phyloP scores from a whole-genome alignment of 495 filamentous ascomycete species.

The Neurospora pannonica region DNA sequence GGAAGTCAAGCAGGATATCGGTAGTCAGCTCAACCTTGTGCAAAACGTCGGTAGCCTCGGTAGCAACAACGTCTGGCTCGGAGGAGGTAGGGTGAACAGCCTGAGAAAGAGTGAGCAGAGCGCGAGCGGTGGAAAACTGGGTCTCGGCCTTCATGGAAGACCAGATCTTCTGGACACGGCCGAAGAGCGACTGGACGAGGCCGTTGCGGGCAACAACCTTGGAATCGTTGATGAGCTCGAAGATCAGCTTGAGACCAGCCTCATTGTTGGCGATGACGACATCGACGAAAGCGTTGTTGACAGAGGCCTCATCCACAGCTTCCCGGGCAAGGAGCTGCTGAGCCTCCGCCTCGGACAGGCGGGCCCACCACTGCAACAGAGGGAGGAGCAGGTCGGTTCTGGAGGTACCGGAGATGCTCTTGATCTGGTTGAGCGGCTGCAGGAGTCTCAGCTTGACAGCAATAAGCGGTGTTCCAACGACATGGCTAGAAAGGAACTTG shows the following conservation, averaged over 20 bases:
- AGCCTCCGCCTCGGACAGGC: slow-evolving; percentile 32
- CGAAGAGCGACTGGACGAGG: slow-evolving; percentile 52
- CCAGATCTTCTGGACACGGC: slow-evolving; percentile 62
- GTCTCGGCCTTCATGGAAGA: slow-evolving; percentile 53
- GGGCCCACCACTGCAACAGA: slow-evolving; percentile 55
- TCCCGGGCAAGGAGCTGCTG: slow-evolving; percentile 36
- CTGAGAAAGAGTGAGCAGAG: slow-evolving; percentile 43
- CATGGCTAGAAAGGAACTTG: slow-evolving; percentile 67
- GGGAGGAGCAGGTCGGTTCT: slow-evolving; percentile 64
- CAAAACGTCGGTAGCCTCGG: slow-evolving; percentile 57
- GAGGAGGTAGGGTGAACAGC: slow-evolving; percentile 9
- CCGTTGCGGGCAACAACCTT: slow-evolving; percentile 32
- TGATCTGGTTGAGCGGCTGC: slow-evolving; percentile 56
- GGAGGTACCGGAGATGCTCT: slow-evolving; percentile 55
- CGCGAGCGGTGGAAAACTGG: slow-evolving; percentile 48
- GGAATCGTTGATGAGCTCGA: slow-evolving; percentile 41
- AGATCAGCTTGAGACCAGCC: slow-evolving; percentile 54
- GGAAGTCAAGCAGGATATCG: slow-evolving; percentile 54
- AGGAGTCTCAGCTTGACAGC: slow-evolving; percentile 60
- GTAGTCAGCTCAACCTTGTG: slow-evolving; percentile 59
- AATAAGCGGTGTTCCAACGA: slow-evolving; percentile 54
- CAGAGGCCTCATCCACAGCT: slow-evolving; percentile 45
- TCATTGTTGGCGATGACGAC: slow-evolving; percentile 58
- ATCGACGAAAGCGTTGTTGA: slow-evolving; percentile 51
- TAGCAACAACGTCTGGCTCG: slow-evolving; percentile 26